Evolutionary conservation across 2,329 filamentous ascomycete species (phyloP).

Genomic region (Ophiostoma piceae): DNA sequence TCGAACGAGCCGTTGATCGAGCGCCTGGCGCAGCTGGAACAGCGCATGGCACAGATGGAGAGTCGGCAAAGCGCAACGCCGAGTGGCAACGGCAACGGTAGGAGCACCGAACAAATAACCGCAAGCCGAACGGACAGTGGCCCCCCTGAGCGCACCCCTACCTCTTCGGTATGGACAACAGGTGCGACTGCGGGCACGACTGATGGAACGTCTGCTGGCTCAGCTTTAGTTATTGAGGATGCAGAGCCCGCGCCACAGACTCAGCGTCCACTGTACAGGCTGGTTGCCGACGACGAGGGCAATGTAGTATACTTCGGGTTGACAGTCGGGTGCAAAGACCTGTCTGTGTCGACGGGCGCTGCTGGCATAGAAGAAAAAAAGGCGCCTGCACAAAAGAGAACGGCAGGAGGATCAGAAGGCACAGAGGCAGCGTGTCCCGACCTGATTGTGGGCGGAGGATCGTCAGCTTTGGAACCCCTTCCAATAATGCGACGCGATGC

Average conservation of each 20-base stretch:
- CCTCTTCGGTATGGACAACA: too few species aligned
- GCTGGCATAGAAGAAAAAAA: not conserved
- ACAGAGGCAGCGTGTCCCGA: not conserved
- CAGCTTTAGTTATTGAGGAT: not conserved
- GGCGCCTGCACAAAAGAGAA: not conserved
- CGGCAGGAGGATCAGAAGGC: not conserved
- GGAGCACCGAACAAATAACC: too few species aligned
- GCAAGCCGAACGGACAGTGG: too few species aligned
- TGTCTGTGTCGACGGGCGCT: not conserved
- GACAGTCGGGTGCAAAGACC: not conserved
- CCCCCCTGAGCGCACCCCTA: too few species aligned
- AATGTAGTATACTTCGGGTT: not conserved
- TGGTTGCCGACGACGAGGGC: not conserved
- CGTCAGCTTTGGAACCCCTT: too few species aligned
- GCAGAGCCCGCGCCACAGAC: not conserved
- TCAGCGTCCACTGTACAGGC: not conserved
- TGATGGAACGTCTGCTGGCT: not conserved
- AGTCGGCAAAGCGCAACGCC: not conserved
- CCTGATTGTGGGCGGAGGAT: not conserved
- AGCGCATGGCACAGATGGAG: not conserved
- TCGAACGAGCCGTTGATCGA: not conserved
- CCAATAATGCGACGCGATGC: too few species aligned
- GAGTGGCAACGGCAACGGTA: not conserved
- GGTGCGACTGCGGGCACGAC: not conserved
- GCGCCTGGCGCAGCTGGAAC: not conserved